Evolutionary conservation across 176 grass and related monocot species (phyloP), one percentile per base, ranked within the genome.

Genomic region (Aegilops sharonensis): DNA sequence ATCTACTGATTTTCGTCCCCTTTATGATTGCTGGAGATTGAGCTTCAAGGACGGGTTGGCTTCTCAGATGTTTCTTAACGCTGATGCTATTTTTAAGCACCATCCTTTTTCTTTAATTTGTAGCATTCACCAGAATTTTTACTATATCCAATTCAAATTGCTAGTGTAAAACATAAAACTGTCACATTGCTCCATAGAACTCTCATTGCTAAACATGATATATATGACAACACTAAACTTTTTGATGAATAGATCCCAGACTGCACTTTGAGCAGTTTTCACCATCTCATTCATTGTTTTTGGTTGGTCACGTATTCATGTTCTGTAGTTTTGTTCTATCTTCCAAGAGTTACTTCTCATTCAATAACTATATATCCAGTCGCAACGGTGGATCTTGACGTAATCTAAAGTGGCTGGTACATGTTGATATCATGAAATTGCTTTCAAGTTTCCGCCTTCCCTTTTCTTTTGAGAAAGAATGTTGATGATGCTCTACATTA

Each of bases 361-460:
- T 84, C 31, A 84, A 31, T 30, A 31, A 37, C 27, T 37, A 9
- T 3, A 11, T 80, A 85, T 72, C 12, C 80, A 87, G 15, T 86
- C 76, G 64, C 68, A 88, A 84, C 82, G 85, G 79, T 73, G 82
- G 69, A 75, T 94, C 83, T 75, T 91, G 82, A 85, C 83, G 79
- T 86, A 90, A 89, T 76, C 82, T 87, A 50, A 50, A 82, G 37
- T 89, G 86, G 70, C 78, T 89, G 75, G 87, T 91, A 92, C 62
- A 69, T 21, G 11, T 60, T 35, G 23, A 80, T 80, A 59, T 27
- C 14, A 84, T 18, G 59, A 85, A 75, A 8, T 66, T 54, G 8
- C 60, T 67, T 77, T 52, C 8, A 64, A 34, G 18, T 74, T 57
- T 87, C 0, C 24, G 5, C 17, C 8, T 75, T 25, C 27, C 56